Base-by-base conservation (phyloP, 140 eudicot species). In the Ambrosia hybrid region DNA sequence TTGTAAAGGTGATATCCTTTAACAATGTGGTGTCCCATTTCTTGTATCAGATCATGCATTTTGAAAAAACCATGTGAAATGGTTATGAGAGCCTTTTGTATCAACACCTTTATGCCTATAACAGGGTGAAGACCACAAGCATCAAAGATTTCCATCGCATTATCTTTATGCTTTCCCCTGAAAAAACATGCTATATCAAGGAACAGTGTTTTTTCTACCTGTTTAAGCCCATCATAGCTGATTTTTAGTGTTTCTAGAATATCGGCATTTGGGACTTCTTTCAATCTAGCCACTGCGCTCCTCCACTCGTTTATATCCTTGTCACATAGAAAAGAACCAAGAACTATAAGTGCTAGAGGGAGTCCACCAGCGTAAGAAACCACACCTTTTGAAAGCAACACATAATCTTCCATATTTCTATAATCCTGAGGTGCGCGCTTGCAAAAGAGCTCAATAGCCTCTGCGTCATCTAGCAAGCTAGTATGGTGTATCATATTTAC, bases 161-260 rank as follows among this genome's bases (percentile, higher is more conserved):
- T 0, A 6, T 69, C 15, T 30, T 10, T 41, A 4, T 3, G 2
- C 21, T 2, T 15, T 0, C 58, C 57, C 53, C 68, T 68, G 2
- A 51, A 59, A 51, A 79, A 73, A 51, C 83, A 79, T 67, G 80
- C 83, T 48, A 79, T 79, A 61, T 79, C 83, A 3, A 79, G 62
- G 45, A 79, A 79, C 17, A 73, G 39, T 7, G 63, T 14, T 63
- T 59, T 79, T 30, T 75, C 73, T 0, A 12, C 37, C 9, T 3
- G 14, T 7, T 56, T 11, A 37, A 80, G 80, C 45, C 76, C 84
- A 33, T 80, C 77, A 37, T 52, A 80, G 17, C 80, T 75, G 3
- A 75, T 75, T 69, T 64, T 70, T 15, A 80, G 77, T n/a, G 21
- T 70, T 12, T 75, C 41, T 6, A 63, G 3, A 75, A 80, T 70